Conservation (phyloP, 2,329 filamentous ascomycete genomes). For the Calonectria multiphialidica region DNA sequence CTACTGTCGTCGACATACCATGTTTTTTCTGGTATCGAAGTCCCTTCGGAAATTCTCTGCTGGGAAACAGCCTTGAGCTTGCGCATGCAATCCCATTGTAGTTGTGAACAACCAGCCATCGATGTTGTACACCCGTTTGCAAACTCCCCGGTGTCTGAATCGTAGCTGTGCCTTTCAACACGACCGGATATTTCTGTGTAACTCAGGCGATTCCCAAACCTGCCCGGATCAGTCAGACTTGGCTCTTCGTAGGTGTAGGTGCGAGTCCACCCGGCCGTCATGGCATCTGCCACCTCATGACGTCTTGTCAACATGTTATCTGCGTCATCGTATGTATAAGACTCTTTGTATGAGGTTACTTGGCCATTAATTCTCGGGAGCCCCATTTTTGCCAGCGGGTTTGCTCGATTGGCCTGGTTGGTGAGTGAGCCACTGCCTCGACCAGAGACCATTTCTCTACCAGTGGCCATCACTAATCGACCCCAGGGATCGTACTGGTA, state of each 20-base stretch:
- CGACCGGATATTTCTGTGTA: neutral
- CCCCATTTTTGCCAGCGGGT: neutral
- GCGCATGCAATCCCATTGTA: conserved; percentile 19
- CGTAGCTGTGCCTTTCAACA: neutral
- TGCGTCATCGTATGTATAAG: neutral
- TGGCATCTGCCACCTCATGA: neutral
- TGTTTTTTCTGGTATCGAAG: conserved; percentile 16
- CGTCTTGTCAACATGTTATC: neutral
- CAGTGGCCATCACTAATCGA: neutral
- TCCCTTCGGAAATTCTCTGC: neutral
- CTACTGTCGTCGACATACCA: conserved; percentile 25
- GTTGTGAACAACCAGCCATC: neutral
- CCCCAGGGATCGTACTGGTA: neutral
- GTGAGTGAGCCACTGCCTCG: neutral
- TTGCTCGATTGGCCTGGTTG: neutral
- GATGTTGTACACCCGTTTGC: conserved; percentile 15
- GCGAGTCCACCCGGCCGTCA: neutral
- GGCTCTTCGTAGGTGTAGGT: neutral
- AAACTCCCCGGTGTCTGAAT: neutral
- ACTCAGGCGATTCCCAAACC: neutral
- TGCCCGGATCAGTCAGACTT: neutral
- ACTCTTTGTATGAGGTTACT: neutral
- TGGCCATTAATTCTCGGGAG: neutral
- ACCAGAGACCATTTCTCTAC: neutral
- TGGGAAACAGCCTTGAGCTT: neutral